Percentiles rank a stretch among this genome's conserved stretches.
Conservation (phyloP, 2,329 filamentous ascomycete species). For the Leptodontidium sp. region DNA sequence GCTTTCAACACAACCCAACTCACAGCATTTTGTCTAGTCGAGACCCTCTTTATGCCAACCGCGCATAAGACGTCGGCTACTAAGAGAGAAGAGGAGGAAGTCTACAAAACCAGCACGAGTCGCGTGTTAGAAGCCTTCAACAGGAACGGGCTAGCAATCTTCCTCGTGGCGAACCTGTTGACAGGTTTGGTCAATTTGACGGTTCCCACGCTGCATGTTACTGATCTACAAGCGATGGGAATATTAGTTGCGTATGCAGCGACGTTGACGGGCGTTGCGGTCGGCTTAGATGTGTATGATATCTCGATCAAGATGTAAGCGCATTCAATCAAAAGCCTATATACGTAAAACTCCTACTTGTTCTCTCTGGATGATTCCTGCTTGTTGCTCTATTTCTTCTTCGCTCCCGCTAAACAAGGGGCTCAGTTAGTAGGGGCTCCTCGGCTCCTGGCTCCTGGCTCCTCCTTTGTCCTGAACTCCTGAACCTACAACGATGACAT, state of each 20-base stretch:
- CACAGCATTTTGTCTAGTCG: constrained; percentile 78
- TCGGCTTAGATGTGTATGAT: constrained; percentile 69
- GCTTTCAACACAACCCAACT: constrained; percentile 90
- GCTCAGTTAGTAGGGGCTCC: too few species aligned
- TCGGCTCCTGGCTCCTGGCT: too few species aligned
- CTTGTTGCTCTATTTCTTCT: too few species aligned
- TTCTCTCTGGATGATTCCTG: too few species aligned
- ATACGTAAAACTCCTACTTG: too few species aligned
- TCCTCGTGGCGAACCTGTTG: constrained; percentile 86
- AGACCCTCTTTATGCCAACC: constrained; percentile 79
- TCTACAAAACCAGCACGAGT: constrained; percentile 77
- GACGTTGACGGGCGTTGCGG: constrained; percentile 71
- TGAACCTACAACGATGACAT: too few species aligned
- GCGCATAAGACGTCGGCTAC: constrained; percentile 63
- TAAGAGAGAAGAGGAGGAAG: constrained; percentile 66
- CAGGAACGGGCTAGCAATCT: constrained; percentile 84
- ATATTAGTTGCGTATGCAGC: constrained; percentile 79
- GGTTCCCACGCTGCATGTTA: constrained; percentile 80
- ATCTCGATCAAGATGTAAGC: constrained; percentile 75
- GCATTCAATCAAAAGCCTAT: not conserved
- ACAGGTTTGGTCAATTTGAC: constrained; percentile 92
- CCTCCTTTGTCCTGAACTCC: too few species aligned
- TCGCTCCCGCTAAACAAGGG: too few species aligned
- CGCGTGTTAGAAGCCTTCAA: constrained; percentile 85
- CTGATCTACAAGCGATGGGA: constrained; percentile 70